Percentiles rank a stretch among this genome's conserved stretches.
Conservation (phyloP, 169 alveolate genomes). For the Plasmodium knowlesi region DNA sequence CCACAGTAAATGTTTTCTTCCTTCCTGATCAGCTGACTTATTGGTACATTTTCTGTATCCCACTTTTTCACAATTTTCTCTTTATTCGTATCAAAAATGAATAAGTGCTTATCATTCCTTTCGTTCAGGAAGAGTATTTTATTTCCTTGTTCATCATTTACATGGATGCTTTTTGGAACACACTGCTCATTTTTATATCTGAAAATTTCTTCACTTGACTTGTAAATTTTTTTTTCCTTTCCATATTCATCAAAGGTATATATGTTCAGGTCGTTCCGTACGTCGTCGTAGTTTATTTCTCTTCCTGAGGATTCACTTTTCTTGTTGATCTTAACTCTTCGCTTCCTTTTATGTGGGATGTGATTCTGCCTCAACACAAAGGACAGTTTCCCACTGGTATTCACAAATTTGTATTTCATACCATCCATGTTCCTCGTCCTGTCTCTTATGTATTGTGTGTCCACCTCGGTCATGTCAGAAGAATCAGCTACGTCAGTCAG, state of each 20-base stretch:
- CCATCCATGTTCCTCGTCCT: not conserved
- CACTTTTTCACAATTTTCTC: slow-evolving; percentile 41
- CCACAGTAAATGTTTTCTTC: slow-evolving; percentile 62
- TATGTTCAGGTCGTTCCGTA: slow-evolving; percentile 18
- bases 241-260: slow-evolving; percentile 55
- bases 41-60: slow-evolving; percentile 38
- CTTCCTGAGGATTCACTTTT: not conserved
- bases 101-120: slow-evolving; percentile 39
- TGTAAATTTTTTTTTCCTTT: slow-evolving; percentile 29
- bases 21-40: slow-evolving; percentile 14
- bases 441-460: not conserved
- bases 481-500: not conserved
- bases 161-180: slow-evolving; percentile 35
- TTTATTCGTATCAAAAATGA: slow-evolving; percentile 35
- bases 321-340: not conserved
- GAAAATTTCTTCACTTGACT: not conserved
- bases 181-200: slow-evolving; percentile 39
- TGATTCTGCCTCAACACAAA: slow-evolving; percentile 57
- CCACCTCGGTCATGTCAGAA: not conserved
- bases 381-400: slow-evolving; percentile 41
- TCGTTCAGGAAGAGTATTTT: slow-evolving; percentile 25
- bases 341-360: slow-evolving; percentile 3
- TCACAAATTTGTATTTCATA: slow-evolving; percentile 60
- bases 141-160: slow-evolving; percentile 46
- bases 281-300: slow-evolving; percentile 13